Conservation (phyloP, 306 rosid genomes). For the Gastrolobium villosum region DNA sequence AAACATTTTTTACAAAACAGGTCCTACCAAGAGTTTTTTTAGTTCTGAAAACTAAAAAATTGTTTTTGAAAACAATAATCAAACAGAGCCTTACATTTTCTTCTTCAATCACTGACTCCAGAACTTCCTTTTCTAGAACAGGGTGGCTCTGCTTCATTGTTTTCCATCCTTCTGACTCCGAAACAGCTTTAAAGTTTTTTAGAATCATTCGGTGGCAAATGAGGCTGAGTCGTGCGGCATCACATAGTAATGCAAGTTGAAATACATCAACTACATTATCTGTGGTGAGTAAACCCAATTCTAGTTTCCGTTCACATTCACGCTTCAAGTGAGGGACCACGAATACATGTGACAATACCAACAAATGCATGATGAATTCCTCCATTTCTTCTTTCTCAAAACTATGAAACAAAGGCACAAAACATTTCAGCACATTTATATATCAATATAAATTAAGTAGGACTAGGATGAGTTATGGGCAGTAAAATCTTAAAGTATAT, state of each 20-base stretch:
- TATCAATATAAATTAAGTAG: slow-evolving; percentile 2
- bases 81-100: slow-evolving; percentile 73
- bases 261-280: slow-evolving; percentile 81
- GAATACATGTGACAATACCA: slow-evolving; percentile 83
- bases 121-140: slow-evolving; percentile 65
- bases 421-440: background rate
- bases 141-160: slow-evolving; percentile 85
- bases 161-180: slow-evolving; percentile 80
- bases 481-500: background rate
- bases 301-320: slow-evolving; percentile 71
- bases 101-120: slow-evolving; percentile 63
- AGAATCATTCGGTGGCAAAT: slow-evolving; percentile 77
- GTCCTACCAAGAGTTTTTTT: no score
- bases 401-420: slow-evolving; percentile 50
- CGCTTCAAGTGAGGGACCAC: slow-evolving; percentile 82
- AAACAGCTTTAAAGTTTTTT: slow-evolving; percentile 66
- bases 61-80: no score
- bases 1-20: no score
- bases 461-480: background rate
- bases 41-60: no score
- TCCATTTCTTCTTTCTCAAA: slow-evolving; percentile 80
- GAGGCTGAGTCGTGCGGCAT: slow-evolving; percentile 83
- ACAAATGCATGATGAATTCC: slow-evolving; percentile 63
- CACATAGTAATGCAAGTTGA: slow-evolving; percentile 86
- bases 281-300: slow-evolving; percentile 58